Conservation (phyloP, 345 rosid genomes). For the Eucalyptus pauciflora region DNA sequence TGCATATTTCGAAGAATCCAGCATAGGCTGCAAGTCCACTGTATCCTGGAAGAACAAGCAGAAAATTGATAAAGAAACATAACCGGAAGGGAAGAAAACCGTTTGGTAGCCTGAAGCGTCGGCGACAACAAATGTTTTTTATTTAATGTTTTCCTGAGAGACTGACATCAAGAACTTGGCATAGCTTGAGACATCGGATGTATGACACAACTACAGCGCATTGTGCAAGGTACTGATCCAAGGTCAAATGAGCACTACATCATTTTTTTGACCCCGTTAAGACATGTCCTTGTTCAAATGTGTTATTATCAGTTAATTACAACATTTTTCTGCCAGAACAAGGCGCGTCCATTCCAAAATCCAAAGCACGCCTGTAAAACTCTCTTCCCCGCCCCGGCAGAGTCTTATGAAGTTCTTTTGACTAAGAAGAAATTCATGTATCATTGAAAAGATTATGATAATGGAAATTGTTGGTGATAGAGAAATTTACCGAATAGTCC, state of each 20-base stretch:
- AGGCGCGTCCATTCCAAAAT: background rate
- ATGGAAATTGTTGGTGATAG: background rate
- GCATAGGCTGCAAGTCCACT: conserved; percentile 42
- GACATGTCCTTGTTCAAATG: background rate
- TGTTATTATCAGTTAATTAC: background rate
- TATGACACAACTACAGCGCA: background rate
- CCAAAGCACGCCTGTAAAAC: conserved; percentile 19
- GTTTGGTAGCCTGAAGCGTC: background rate
- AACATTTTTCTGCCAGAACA: background rate
- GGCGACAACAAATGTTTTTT: background rate
- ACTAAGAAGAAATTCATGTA: background rate
- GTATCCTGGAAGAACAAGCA: conserved; percentile 10
- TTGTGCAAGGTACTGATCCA: background rate
- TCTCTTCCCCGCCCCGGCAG: conserved; percentile 8
- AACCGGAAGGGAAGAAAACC: background rate
- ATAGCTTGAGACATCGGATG: conserved; percentile 34
- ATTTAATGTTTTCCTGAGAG: background rate
- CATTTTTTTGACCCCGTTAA: background rate
- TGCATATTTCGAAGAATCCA: conserved; percentile 24
- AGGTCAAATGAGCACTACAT: background rate
- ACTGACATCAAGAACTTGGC: background rate
- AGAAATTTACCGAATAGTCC: conserved; percentile 31
- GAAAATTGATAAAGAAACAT: background rate
- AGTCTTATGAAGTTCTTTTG: background rate
- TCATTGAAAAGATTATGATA: background rate